phyloP scores from a whole-genome alignment of 148 eudicot genomes.

The Vaccinium macrocarpon region DNA sequence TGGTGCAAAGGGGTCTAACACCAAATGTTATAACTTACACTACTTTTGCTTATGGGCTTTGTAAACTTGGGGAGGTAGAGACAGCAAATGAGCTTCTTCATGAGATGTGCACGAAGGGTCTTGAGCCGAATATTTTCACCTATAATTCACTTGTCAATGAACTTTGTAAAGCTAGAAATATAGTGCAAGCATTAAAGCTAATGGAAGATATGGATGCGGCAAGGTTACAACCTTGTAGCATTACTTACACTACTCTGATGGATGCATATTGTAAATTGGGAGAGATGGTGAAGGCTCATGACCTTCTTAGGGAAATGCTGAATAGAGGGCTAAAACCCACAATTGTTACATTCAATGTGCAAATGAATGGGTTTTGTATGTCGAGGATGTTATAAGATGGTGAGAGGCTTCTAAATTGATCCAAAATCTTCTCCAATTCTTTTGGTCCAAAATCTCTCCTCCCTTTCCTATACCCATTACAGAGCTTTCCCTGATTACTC shows the following conservation, averaged over 20 bases:
- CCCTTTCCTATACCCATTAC: conserved; percentile 33
- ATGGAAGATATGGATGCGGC: conserved; percentile 72
- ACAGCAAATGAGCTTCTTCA: conserved; percentile 81
- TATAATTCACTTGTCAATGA: conserved; percentile 84
- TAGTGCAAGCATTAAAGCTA: conserved; percentile 58
- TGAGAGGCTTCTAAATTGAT: conserved; percentile 66
- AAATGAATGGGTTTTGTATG: conserved; percentile 85
- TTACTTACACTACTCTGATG: conserved; percentile 86
- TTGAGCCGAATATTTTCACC: conserved; percentile 70
- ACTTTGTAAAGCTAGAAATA: conserved; percentile 70
- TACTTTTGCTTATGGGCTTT: conserved; percentile 83
- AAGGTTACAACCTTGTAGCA: conserved; percentile 63
- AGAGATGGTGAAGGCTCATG: conserved; percentile 65
- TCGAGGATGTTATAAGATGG: conserved; percentile 88
- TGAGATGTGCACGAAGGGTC: conserved; percentile 70
- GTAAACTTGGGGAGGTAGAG: conserved; percentile 78
- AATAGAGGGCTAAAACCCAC: conserved; percentile 75
- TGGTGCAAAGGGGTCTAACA: conserved; percentile 58
- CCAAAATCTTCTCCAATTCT: not conserved
- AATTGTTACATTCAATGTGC: conserved; percentile 80
- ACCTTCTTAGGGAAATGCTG: conserved; percentile 71
- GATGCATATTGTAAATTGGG: conserved; percentile 89
- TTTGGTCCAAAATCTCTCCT: conserved; percentile 26
- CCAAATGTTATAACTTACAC: conserved; percentile 91
- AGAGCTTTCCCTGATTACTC: conserved; percentile 83